Evolutionary conservation across 768 basidiomycete species (phyloP).

Genomic region (Boletus rubroflammeus): DNA sequence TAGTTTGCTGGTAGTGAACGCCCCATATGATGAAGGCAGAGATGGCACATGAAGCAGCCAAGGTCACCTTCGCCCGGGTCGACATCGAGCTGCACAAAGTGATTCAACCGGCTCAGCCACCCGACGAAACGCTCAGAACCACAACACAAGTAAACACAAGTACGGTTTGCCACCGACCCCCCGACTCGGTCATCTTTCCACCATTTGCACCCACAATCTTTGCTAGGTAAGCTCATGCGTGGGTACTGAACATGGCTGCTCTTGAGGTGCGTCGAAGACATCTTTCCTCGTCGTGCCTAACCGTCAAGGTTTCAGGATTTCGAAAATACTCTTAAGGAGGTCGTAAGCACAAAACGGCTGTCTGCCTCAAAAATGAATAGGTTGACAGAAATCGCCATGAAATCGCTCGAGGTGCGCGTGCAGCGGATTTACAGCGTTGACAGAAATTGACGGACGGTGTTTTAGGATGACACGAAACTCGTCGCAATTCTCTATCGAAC

Average conservation of each 20-base stretch:
- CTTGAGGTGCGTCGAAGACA: slow-evolving; percentile 35
- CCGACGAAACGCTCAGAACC: not conserved
- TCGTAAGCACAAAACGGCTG: slow-evolving; percentile 78
- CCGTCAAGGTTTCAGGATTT: slow-evolving; percentile 56
- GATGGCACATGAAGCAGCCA: slow-evolving; percentile 60
- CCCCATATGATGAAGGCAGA: slow-evolving; percentile 78
- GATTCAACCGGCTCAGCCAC: slow-evolving; percentile 19
- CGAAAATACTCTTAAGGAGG: slow-evolving; percentile 73
- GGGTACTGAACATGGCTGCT: slow-evolving; percentile 36
- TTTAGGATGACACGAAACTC: slow-evolving; percentile 79
- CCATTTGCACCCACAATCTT: slow-evolving; percentile 8
- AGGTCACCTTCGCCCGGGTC: slow-evolving; percentile 67
- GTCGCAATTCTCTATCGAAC: slow-evolving; percentile 87
- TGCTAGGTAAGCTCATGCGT: slow-evolving; percentile 18
- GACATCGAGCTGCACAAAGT: slow-evolving; percentile 48
- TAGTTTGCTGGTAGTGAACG: slow-evolving; percentile 82
- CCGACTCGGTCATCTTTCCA: slow-evolving; percentile 13
- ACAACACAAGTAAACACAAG: slow-evolving; percentile 43
- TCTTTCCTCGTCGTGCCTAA: not conserved
- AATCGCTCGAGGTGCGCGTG: slow-evolving; percentile 66
- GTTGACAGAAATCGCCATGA: slow-evolving; percentile 74
- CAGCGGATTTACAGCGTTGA: not conserved
- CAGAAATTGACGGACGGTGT: not conserved
- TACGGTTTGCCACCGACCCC: slow-evolving; percentile 8
- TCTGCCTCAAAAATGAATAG: slow-evolving; percentile 82